Conservation (phyloP, 495 filamentous ascomycete genomes). For the Neurospora sp. region DNA sequence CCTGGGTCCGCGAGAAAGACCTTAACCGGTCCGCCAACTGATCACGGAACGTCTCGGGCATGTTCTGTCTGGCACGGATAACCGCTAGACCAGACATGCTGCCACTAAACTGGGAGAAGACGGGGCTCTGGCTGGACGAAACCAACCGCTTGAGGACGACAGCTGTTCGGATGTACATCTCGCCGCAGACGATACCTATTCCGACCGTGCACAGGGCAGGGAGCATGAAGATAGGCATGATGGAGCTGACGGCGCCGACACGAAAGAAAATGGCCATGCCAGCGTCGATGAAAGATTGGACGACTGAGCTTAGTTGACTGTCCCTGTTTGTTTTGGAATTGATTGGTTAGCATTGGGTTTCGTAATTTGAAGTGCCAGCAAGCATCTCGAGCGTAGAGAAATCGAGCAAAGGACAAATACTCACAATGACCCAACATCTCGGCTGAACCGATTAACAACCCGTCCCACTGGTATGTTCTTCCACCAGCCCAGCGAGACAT, state of each 20-base stretch:
- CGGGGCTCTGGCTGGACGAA: slow-evolving; percentile 37
- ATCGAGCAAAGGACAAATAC: neutral
- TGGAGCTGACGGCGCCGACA: slow-evolving; percentile 35
- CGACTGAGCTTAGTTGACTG: slow-evolving; percentile 25
- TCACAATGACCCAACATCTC: slow-evolving; percentile 38
- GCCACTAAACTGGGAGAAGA: slow-evolving; percentile 42
- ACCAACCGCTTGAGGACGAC: slow-evolving; percentile 34
- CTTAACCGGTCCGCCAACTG: slow-evolving; percentile 34
- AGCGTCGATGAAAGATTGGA: slow-evolving; percentile 31
- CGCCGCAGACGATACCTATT: slow-evolving; percentile 34
- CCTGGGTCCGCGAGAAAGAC: slow-evolving; percentile 26
- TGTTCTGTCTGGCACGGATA: slow-evolving; percentile 36
- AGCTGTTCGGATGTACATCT: slow-evolving; percentile 41
- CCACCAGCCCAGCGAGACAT: slow-evolving; percentile 44
- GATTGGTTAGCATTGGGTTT: neutral
- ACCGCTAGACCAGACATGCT: slow-evolving; percentile 37
- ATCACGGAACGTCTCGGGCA: slow-evolving; percentile 33
- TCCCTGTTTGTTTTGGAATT: slow-evolving; percentile 8
- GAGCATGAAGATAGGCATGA: slow-evolving; percentile 40
- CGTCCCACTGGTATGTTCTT: slow-evolving; percentile 45
- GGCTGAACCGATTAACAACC: slow-evolving; percentile 48
- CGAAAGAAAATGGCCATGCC: slow-evolving; percentile 30
- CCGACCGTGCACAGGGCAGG: slow-evolving; percentile 32
- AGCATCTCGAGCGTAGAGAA: neutral
- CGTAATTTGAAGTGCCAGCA: neutral